Evolutionary conservation across 2,329 filamentous ascomycete species (phyloP).

Genomic region (Raffaelea ambrosiae): DNA sequence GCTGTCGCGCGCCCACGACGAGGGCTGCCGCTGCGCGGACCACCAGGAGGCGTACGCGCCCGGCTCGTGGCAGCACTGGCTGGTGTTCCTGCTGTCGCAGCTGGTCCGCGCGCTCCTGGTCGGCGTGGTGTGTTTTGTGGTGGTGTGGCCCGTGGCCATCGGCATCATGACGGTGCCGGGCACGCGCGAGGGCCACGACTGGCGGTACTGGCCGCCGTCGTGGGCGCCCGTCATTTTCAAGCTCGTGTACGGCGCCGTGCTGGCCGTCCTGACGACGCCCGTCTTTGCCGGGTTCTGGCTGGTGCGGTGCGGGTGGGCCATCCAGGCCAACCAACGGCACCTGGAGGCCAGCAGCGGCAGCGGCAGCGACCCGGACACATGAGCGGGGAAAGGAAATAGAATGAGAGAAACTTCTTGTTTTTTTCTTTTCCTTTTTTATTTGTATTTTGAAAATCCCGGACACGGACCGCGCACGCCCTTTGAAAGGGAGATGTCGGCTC

Average conservation of each 20-base stretch:
- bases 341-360: conserved; percentile 1
- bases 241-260: conserved; percentile 34
- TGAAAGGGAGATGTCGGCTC: no score
- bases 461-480: no score
- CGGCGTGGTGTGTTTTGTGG: conserved; percentile 27
- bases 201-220: conserved; percentile 18
- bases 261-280: conserved; percentile 38
- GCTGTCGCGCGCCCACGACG: conserved; percentile 8
- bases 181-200: conserved; percentile 29
- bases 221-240: conserved; percentile 45
- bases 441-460: not conserved
- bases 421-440: not conserved
- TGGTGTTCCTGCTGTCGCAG: conserved; percentile 26
- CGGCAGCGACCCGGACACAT: not conserved
- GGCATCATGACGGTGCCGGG: conserved; percentile 33
- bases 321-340: conserved; percentile 13
- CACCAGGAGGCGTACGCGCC: conserved; percentile 16
- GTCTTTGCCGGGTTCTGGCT: conserved; percentile 42
- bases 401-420: conserved; percentile 1
- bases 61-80: conserved; percentile 21
- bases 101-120: conserved; percentile 25
- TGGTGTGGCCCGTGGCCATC: conserved; percentile 35
- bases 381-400: not conserved
- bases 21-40: conserved; percentile 10
- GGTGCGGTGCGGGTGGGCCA: conserved; percentile 36